A percentile compares a stretch with the other conserved stretches of the same genome.
Conservation (phyloP, 2,329 filamentous ascomycete genomes). For the Coniochaeta sp. region DNA sequence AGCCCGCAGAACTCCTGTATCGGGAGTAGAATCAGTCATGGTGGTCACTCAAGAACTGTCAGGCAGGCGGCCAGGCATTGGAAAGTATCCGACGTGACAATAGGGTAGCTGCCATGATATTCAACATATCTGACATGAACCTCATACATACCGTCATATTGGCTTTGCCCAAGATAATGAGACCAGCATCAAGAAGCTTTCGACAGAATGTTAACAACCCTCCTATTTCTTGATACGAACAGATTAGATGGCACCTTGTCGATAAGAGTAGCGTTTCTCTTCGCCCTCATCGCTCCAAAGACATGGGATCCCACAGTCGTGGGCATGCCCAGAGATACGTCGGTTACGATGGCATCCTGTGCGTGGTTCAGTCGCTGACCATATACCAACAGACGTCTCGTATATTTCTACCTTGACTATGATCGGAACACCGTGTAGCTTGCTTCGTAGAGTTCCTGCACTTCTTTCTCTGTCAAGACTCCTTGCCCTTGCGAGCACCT, state of each 20-base stretch:
- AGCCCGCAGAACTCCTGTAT: slow-evolving; percentile 6
- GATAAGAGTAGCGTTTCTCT: slow-evolving; percentile 26
- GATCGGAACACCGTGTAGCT: slow-evolving; percentile 32
- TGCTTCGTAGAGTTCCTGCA: slow-evolving; percentile 23
- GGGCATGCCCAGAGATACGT: slow-evolving; percentile 26
- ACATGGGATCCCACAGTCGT: slow-evolving; percentile 30
- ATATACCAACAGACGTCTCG: background rate
- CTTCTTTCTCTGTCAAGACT: slow-evolving; percentile 29
- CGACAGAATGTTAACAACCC: too few relatives aligned
- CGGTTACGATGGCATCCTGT: slow-evolving; percentile 29
- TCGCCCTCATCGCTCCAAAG: slow-evolving; percentile 26
- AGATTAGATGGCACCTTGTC: slow-evolving; percentile 16
- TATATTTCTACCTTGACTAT: slow-evolving; percentile 20
- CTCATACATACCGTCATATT: slow-evolving; percentile 22
- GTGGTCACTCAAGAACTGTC: background rate
- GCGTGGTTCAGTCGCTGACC: background rate
- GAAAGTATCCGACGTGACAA: too few relatives aligned
- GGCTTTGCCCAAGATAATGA: slow-evolving; percentile 31
- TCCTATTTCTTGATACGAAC: too few relatives aligned
- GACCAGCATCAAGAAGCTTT: slow-evolving; percentile 23
- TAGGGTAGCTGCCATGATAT: too few relatives aligned
- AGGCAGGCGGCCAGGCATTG: too few relatives aligned
- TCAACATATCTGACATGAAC: too few relatives aligned
- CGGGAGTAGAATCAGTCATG: too few relatives aligned
- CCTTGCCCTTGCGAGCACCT: slow-evolving; percentile 24